Evolutionary conservation across 208 protist genomes (phyloP).

Genomic region (Plasmodiophora brassicae): DNA sequence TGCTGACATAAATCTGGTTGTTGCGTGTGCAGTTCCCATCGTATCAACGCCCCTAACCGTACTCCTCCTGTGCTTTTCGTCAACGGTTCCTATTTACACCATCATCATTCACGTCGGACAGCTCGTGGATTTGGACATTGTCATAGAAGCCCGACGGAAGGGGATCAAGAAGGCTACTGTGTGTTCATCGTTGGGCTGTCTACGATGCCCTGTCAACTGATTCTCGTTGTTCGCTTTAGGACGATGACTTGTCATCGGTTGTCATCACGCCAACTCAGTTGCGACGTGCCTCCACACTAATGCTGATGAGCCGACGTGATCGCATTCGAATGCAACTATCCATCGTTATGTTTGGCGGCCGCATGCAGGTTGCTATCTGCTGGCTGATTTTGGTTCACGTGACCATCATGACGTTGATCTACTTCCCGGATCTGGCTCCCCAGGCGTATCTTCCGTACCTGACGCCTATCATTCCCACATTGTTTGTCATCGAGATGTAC

Average conservation of each 20-base stretch:
- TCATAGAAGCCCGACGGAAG: conserved; percentile 4
- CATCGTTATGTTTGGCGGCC: not conserved
- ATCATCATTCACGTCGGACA: conserved; percentile 32
- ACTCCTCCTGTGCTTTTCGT: not conserved
- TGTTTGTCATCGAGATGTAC: conserved; percentile 6
- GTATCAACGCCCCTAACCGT: not conserved
- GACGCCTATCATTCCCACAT: not conserved
- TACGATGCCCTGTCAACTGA: no score
- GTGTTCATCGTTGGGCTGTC: no score
- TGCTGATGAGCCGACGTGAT: not conserved
- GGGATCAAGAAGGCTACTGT: no score
- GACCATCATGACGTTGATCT: not conserved
- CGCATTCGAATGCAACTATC: not conserved
- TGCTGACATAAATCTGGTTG: no score
- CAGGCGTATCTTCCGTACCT: not conserved
- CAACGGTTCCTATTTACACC: not conserved
- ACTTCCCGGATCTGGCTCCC: not conserved
- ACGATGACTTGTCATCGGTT: not conserved
- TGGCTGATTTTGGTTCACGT: not conserved
- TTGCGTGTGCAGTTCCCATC: not conserved
- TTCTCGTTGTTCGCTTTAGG: no score
- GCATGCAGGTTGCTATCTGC: not conserved
- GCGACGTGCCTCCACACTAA: not conserved
- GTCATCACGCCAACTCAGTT: not conserved
- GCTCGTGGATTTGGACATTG: conserved; percentile 17